Conservation (phyloP, 2,329 filamentous ascomycete species). For the Camillea tinctor region DNA sequence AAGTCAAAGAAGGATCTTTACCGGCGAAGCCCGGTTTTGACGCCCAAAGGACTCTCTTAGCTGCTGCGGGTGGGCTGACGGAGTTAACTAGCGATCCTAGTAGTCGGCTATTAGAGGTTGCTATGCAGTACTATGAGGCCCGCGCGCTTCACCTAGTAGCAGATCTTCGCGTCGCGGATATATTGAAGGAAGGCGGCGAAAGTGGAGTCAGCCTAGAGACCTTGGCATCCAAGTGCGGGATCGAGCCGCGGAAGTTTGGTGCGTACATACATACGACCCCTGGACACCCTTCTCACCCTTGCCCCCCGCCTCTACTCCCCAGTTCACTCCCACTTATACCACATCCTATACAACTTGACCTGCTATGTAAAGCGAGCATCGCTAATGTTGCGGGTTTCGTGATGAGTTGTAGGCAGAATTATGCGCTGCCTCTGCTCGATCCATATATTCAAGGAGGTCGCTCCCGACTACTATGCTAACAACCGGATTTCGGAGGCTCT, state of each 20-base stretch:
- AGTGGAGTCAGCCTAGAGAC: conserved; percentile 24
- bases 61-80: conserved; percentile 33
- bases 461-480: conserved; percentile 33
- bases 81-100: conserved; percentile 35
- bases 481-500: conserved; percentile 36
- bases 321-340: background rate
- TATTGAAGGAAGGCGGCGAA: conserved; percentile 28
- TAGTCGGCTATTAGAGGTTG: conserved; percentile 32
- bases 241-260: conserved; percentile 34
- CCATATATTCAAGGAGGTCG: conserved; percentile 33
- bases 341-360: background rate
- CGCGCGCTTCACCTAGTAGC: conserved; percentile 35
- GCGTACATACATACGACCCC: conserved; percentile 7
- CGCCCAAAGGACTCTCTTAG: conserved; percentile 32
- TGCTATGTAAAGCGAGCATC: background rate
- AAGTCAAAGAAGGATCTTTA: conserved; percentile 1
- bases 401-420: conserved; percentile 28
- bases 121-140: conserved; percentile 35
- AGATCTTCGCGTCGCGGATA: conserved; percentile 33
- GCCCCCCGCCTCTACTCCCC: background rate
- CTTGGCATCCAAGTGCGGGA: conserved; percentile 25
- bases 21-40: conserved; percentile 28
- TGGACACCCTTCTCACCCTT: background rate
- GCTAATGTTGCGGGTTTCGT: background rate
- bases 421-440: conserved; percentile 36